Evolutionary conservation across 164 flowering plant species (phyloP).

Genomic region (Cinnamomum chago): DNA sequence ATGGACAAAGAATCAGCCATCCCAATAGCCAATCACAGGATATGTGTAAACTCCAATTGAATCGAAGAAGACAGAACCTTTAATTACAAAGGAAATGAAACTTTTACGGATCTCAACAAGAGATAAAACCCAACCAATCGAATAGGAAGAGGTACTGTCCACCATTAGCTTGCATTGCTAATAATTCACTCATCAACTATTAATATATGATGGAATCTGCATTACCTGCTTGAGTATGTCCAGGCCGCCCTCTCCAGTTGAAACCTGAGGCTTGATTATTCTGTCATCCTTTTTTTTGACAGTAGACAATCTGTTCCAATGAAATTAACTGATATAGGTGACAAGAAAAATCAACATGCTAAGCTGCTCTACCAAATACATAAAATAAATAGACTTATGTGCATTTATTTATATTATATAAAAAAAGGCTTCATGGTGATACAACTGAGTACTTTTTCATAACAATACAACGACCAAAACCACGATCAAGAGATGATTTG

Average conservation of each 20-base stretch:
- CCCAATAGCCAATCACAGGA: too few relatives aligned
- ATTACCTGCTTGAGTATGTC: conserved; percentile 45
- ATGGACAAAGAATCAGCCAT: too few relatives aligned
- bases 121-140: too few relatives aligned
- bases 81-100: too few relatives aligned
- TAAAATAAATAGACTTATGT: not conserved
- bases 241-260: not conserved
- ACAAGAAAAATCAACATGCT: not conserved
- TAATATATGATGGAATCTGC: not conserved
- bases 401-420: too few relatives aligned
- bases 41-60: too few relatives aligned
- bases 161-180: too few relatives aligned
- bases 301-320: conserved; percentile 40
- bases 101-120: too few relatives aligned
- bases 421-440: not conserved
- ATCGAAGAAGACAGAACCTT: too few relatives aligned
- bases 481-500: conserved; percentile 95
- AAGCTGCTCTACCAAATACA: not conserved
- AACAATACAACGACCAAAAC: conserved; percentile 96
- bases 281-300: conserved; percentile 64
- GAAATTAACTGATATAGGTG: not conserved
- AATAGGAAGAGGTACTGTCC: too few relatives aligned
- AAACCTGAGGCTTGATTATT: conserved; percentile 44
- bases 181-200: not conserved
- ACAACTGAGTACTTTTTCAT: conserved; percentile 56